Evolutionary conservation across 441 rosid genomes (phyloP), one percentile per base, ranked within the genome.

Genomic region (Arabidopsis hybrid): DNA sequence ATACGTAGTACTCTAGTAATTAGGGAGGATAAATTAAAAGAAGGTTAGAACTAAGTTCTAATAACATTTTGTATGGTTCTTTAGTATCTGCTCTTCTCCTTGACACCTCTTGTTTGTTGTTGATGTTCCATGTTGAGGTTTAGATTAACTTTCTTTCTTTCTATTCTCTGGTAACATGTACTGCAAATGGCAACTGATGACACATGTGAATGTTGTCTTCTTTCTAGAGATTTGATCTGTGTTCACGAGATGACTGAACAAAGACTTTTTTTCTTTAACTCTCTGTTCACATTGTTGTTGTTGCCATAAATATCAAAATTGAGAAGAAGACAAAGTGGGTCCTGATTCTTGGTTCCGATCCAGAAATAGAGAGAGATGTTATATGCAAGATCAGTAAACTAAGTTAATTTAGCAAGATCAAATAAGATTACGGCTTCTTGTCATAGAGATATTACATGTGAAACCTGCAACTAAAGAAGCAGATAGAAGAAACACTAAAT

Each of bases 271-370:
- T 12, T 9, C 18, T 26, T 26, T 0, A 26, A 26, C 29, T 11
- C 68, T 61, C 51, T 2, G 7, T 45, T 68, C 36, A 67, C 74
- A 53, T 53, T 67, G 21, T 34, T 40, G 29, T 12, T 17, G 73
- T 68, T 75, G 42, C 64, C 42, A 31, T 60, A 67, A 60, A 53
- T 53, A 60, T 60, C 57, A 60, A 34, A 60, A 40, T 51, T 51
- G 63, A 67, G 63, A 60, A 57, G 56, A 43, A 61, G 73, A 67
- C 78, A 74, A 74, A 40, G 21, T 51, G 62, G 50, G 79, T 60
- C 58, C 42, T 75, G 29, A 8, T 51, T 42, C 56, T 66, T 52
- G 39, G 11, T 67, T 42, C 39, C 36, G 29, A 51, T 17, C 62
- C 14, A 60, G 21, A 42, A 32, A 50, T 21, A 40, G 39, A 43